Evolutionary conservation across 163 green algal species (phyloP), one percentile per base, ranked within the genome.

Genomic region (Botryococcus braunii): DNA sequence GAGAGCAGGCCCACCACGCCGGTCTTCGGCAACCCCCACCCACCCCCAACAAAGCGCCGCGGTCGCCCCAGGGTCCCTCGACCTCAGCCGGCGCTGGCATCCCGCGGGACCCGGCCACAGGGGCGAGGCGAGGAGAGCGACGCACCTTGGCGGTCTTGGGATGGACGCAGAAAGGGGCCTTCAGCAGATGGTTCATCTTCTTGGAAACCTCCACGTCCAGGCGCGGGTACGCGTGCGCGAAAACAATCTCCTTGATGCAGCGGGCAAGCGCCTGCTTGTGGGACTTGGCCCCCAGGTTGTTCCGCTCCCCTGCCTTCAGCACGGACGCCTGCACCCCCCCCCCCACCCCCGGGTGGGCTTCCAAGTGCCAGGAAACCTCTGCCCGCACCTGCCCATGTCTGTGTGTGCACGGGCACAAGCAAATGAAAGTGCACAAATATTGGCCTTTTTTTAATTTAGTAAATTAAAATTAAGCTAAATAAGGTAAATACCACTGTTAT

Each of bases 161-260:
- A 78, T 99, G 95, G 48, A 99, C 87, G 69, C 94, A 99, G 78
- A 99, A 98, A 13, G 94, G 95, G 25, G 89, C 88, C 79, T 99
- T 99, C 55, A 99, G 88, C 79, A 99, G 78, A 74, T 99, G 95
- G 83, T 99, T 99, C 88, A 95, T 98, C 82, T 99, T 97, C 74
- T 96, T 97, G 2, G 95, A 98, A 32, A 99, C 95, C 81, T 99
- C 95, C 66, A 97, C 77, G 79, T 99, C 95, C 41, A 99, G 87
- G 5, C 95, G 83, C 4, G 95, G 95, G 81, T 98, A 99, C 23
- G 27, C 35, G 34, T 92, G 89, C 1, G 86, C 82, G 69, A 98
- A 90, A 2, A 98, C 73, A 59, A 97, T 74, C 38, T 82, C 74
- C 58, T 77, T 77, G 25, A 86, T 25, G 29, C 63, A 77, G 1